These are phyloP conservation scores for Lichtheimia ornata DNA, from an alignment of 371 early-diverging fungal genomes.

Conservation along the genomic window DNA sequence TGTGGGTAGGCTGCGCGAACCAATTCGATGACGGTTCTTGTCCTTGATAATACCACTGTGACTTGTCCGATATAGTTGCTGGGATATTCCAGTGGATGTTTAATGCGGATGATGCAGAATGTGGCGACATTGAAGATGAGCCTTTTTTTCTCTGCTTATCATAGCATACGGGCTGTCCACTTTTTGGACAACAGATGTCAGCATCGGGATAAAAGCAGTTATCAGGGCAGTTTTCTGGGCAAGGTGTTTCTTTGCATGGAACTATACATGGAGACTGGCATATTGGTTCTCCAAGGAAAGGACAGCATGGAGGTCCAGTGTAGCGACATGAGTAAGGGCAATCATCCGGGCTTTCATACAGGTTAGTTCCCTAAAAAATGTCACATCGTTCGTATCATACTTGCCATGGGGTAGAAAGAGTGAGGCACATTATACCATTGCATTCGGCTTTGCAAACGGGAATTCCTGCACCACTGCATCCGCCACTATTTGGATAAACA, in stretches of 20 bases:
- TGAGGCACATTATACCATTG: constrained; percentile 11
- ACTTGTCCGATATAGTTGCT: background rate
- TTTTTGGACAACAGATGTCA: constrained; percentile 30
- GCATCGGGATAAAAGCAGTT: constrained; percentile 37
- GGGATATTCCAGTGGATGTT: background rate
- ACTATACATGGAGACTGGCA: constrained; percentile 22
- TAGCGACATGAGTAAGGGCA: constrained; percentile 29
- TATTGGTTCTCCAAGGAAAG: constrained; percentile 27
- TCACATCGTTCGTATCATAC: background rate
- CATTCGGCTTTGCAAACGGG: constrained; percentile 17
- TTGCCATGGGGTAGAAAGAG: constrained; percentile 14
- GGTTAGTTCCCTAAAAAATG: background rate
- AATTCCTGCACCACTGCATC: constrained; percentile 24
- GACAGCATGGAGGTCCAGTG: constrained; percentile 26
- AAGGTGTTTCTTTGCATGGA: constrained; percentile 26
- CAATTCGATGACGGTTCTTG: background rate
- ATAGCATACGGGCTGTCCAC: constrained; percentile 26
- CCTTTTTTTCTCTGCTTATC: background rate
- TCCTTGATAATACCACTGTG: background rate
- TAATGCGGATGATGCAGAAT: background rate
- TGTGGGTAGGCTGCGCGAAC: constrained; percentile 6
- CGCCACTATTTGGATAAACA: constrained; percentile 30
- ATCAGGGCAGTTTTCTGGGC: constrained; percentile 31
- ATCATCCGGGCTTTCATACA: constrained; percentile 19
- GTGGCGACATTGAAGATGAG: background rate